These are phyloP conservation scores for Parietichytrium sp. DNA, from an alignment of 108 stramenopile species.

Conservation along the genomic window DNA sequence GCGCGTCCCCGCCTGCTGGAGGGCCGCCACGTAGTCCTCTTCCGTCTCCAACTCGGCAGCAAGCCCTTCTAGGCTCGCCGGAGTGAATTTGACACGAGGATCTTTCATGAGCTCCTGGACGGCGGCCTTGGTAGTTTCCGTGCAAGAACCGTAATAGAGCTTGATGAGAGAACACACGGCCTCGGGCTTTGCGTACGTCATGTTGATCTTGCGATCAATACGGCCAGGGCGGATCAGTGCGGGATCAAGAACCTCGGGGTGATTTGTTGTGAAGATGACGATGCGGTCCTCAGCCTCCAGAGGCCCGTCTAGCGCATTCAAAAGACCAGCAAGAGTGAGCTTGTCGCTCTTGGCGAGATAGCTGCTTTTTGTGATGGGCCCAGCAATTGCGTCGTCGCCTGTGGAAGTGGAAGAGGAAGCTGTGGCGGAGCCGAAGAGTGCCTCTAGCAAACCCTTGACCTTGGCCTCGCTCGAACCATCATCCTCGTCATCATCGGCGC, in stretches of 20 bases:
- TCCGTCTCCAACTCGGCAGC: constrained; percentile 30
- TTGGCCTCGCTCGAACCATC: too few relatives aligned
- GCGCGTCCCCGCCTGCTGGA: neutral
- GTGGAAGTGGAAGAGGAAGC: too few relatives aligned
- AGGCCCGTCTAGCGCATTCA: constrained; percentile 78
- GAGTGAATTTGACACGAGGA: neutral
- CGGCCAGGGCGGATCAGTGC: constrained; percentile 78
- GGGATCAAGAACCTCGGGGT: constrained; percentile 73
- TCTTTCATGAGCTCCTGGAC: neutral
- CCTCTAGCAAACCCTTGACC: too few relatives aligned
- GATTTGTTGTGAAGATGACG: constrained; percentile 77
- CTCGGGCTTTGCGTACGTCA: constrained; percentile 62
- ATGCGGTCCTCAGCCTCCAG: constrained; percentile 76
- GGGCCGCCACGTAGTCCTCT: neutral
- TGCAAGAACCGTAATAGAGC: constrained; percentile 63
- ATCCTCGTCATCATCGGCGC: constrained; percentile 13
- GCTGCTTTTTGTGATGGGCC: neutral
- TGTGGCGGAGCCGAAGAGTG: too few relatives aligned
- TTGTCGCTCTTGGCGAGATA: constrained; percentile 49
- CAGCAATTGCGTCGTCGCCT: too few relatives aligned
- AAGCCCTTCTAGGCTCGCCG: neutral
- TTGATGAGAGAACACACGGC: constrained; percentile 61
- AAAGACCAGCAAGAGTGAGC: constrained; percentile 62
- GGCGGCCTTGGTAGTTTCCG: neutral
- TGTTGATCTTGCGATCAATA: constrained; percentile 66